Evolutionary conservation across 2,329 filamentous ascomycete genomes (phyloP).

Genomic region (Ceratocystis alfenasii): DNA sequence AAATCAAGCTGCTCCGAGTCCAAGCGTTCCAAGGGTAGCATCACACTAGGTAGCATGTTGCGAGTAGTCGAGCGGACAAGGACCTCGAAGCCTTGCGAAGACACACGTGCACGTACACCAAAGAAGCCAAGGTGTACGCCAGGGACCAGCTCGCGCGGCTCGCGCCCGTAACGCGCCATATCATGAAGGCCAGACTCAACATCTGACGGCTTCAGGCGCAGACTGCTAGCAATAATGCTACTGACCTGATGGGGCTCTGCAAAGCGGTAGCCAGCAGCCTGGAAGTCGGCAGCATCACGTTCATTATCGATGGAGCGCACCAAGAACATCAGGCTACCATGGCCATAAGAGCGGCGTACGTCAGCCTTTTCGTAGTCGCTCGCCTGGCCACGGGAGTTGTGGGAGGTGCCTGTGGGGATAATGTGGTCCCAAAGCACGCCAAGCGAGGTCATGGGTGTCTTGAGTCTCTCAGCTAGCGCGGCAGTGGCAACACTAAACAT

Average conservation of each 20-base stretch:
- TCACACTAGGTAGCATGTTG: conserved; percentile 49
- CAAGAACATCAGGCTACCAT: conserved; percentile 65
- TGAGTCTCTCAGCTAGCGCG: conserved; percentile 57
- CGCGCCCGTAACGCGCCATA: conserved; percentile 49
- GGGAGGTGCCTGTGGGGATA: conserved; percentile 40
- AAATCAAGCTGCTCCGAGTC: conserved; percentile 45
- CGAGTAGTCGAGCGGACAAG: conserved; percentile 45
- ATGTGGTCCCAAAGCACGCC: conserved; percentile 69
- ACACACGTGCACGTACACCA: conserved; percentile 41
- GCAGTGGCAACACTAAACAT: conserved; percentile 70
- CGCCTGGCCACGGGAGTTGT: background rate
- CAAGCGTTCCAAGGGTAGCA: conserved; percentile 41
- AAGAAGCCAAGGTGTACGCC: conserved; percentile 50
- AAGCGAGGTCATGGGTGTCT: conserved; percentile 48
- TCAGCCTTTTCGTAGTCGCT: conserved; percentile 35
- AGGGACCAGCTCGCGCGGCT: conserved; percentile 36
- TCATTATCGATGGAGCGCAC: conserved; percentile 56
- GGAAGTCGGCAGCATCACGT: conserved; percentile 36
- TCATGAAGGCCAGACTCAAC: conserved; percentile 49
- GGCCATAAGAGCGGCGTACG: conserved; percentile 25
- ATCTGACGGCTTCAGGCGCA: conserved; percentile 58
- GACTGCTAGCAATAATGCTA: conserved; percentile 54
- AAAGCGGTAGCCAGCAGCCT: conserved; percentile 67
- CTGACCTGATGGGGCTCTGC: conserved; percentile 56
- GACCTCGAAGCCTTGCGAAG: conserved; percentile 49